Conservation (phyloP, 805 yeast genomes). For the Cyberlindnera subsufficiens region DNA sequence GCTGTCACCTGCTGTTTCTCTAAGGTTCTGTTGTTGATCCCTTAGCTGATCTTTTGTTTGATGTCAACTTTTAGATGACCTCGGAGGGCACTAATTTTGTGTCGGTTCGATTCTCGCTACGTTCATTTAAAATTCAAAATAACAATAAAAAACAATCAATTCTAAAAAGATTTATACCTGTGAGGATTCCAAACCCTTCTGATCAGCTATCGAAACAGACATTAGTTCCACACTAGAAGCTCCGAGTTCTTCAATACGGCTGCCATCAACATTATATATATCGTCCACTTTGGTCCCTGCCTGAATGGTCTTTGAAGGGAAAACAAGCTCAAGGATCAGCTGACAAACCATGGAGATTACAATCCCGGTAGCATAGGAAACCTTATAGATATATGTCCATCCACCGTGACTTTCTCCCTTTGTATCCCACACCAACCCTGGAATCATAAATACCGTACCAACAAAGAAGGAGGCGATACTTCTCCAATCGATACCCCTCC, state of each 20-base stretch:
- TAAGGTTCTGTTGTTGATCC: too few relatives aligned
- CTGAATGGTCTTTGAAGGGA: constrained; percentile 10
- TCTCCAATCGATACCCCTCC: constrained; percentile 25
- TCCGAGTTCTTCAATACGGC: background rate
- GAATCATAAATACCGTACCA: constrained; percentile 20
- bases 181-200: too few relatives aligned
- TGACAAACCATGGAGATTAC: constrained; percentile 3
- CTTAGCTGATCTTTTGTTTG: too few relatives aligned
- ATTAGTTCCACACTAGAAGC: background rate
- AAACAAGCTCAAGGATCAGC: constrained; percentile 6
- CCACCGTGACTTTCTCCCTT: constrained; percentile 6
- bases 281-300: constrained; percentile 16
- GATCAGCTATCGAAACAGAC: too few relatives aligned
- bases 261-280: constrained; percentile 15
- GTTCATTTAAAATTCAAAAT: too few relatives aligned
- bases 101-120: too few relatives aligned
- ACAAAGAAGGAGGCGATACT: constrained; percentile 15
- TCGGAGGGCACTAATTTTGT: too few relatives aligned
- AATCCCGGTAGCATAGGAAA: constrained; percentile 19
- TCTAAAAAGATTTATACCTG: too few relatives aligned
- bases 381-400: constrained; percentile 15
- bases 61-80: too few relatives aligned
- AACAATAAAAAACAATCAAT: too few relatives aligned
- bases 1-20: too few relatives aligned
- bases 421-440: constrained; percentile 19